Percentiles rank a stretch among this genome's conserved stretches.
These are phyloP conservation scores for Lojkania enalia DNA, from an alignment of 2,329 filamentous ascomycete genomes.

Conservation along the genomic window DNA sequence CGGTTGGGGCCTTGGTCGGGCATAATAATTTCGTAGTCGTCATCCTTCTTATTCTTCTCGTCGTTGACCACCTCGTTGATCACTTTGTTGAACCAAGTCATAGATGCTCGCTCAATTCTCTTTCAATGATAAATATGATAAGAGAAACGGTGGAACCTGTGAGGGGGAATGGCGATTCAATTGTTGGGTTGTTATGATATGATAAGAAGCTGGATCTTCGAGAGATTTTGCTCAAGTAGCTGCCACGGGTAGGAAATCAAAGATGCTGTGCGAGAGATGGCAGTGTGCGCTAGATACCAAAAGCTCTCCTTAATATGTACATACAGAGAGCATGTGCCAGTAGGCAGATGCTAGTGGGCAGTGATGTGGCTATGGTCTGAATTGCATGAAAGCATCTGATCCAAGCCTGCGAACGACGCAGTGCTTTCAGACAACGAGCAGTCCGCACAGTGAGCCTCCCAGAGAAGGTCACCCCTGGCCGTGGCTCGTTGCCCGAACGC, in stretches of 20 bases:
- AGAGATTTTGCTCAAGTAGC: neutral
- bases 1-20: neutral
- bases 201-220: neutral
- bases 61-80: neutral
- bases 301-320: neutral
- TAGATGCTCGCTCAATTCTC: neutral
- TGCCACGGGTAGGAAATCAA: neutral
- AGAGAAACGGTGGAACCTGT: neutral
- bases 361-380: neutral
- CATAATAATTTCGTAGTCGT: neutral
- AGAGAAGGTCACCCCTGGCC: neutral
- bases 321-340: neutral
- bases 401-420: neutral
- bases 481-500: neutral
- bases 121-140: neutral
- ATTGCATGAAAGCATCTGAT: neutral
- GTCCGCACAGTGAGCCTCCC: too few species aligned
- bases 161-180: neutral
- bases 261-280: neutral
- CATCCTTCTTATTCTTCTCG: neutral
- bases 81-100: neutral
- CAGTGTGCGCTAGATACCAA: neutral
- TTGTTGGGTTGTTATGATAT: neutral
- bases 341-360: neutral
- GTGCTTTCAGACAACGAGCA: too few species aligned